These are phyloP conservation scores for Trypanosoma melophagium DNA, from an alignment of 208 protist genomes.

Conservation along the genomic window DNA sequence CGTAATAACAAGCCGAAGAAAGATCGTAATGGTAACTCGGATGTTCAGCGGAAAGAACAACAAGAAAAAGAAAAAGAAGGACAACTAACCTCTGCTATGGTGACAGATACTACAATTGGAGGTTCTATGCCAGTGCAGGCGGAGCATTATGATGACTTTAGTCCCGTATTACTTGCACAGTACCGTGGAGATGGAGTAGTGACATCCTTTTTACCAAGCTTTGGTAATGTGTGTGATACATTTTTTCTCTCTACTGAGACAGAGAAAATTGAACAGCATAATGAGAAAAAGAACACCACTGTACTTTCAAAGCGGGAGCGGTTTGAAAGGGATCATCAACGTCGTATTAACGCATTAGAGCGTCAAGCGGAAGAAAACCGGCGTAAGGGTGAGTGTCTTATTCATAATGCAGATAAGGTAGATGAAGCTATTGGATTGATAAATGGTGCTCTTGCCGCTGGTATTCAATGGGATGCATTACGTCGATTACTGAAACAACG, in stretches of 20 bases:
- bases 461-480: slow-evolving; percentile 88
- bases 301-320: slow-evolving; percentile 91
- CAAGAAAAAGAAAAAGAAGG: neutral
- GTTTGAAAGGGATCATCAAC: slow-evolving; percentile 82
- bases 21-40: slow-evolving; percentile 1
- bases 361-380: slow-evolving; percentile 50
- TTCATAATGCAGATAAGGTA: slow-evolving; percentile 83
- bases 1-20: slow-evolving; percentile 22
- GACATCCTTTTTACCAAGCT: slow-evolving; percentile 55
- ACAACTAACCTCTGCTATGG: neutral
- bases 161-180: slow-evolving; percentile 87
- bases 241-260: slow-evolving; percentile 93
- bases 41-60: neutral
- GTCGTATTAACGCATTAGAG: slow-evolving; percentile 84
- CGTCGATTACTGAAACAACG: slow-evolving; percentile 74
- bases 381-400: slow-evolving; percentile 83
- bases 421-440: slow-evolving; percentile 91
- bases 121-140: slow-evolving; percentile 23
- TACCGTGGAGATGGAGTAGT: slow-evolving; percentile 46
- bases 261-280: slow-evolving; percentile 83
- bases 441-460: slow-evolving; percentile 69
- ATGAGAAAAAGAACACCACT: slow-evolving; percentile 67
- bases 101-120: neutral
- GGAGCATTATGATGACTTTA: slow-evolving; percentile 89
- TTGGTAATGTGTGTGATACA: slow-evolving; percentile 91